Percentiles rank a stretch among this genome's conserved stretches.
Evolutionary conservation across 257 asterid genomes (phyloP).

Genomic region (Lycium barbarum): DNA sequence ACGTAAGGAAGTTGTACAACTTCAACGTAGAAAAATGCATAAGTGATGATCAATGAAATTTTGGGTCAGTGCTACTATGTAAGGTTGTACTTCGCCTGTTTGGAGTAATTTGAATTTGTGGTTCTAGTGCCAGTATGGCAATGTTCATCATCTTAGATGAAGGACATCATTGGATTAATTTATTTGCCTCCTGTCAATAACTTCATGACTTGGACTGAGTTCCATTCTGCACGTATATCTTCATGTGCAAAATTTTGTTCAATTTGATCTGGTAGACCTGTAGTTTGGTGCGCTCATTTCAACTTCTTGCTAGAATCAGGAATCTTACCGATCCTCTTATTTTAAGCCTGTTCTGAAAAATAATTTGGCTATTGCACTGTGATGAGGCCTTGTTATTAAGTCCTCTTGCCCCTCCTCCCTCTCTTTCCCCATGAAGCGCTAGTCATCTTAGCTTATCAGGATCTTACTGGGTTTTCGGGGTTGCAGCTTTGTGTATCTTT

Average conservation of each 20-base stretch:
- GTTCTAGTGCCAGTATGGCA: neutral
- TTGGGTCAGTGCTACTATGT: neutral
- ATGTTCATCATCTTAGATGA: neutral
- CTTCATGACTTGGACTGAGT: neutral
- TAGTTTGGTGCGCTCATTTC: conserved; percentile 15
- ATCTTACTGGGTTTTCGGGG: neutral
- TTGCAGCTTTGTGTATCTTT: neutral
- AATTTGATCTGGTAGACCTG: neutral
- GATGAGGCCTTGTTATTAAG: neutral
- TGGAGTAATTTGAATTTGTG: neutral
- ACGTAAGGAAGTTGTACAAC: conserved; percentile 20
- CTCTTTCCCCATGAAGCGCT: neutral
- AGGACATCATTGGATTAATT: neutral
- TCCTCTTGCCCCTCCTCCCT: neutral
- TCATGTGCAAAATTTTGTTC: conserved; percentile 12
- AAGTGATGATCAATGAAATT: neutral
- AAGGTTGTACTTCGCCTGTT: neutral
- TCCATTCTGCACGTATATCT: neutral
- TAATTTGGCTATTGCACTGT: neutral
- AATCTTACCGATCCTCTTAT: neutral
- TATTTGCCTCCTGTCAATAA: conserved; percentile 16
- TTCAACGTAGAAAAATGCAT: neutral
- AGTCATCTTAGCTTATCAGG: conserved; percentile 27
- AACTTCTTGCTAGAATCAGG: neutral
- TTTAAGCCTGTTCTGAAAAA: neutral